These are phyloP conservation scores for Amylocystis lapponica DNA, from an alignment of 768 basidiomycete genomes.

Conservation along the genomic window DNA sequence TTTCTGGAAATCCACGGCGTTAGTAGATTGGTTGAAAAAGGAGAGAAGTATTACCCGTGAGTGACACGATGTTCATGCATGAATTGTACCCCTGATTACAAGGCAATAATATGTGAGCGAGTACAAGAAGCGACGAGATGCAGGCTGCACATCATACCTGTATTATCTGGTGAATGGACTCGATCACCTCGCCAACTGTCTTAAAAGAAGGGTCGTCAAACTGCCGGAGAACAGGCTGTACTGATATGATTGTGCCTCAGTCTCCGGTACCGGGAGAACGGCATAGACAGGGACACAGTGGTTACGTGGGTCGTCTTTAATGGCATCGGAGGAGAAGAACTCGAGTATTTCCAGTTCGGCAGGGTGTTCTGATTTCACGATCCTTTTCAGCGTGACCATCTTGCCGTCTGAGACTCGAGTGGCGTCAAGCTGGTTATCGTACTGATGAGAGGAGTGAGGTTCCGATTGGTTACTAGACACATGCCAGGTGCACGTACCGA, in stretches of 20 bases:
- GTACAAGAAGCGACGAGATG: background rate
- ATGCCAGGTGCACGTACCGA: background rate
- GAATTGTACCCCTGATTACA: slow-evolving; percentile 9
- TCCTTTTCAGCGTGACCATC: slow-evolving; percentile 3
- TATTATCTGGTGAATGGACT: background rate
- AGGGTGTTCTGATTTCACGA: background rate
- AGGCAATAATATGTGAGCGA: background rate
- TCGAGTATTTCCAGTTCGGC: slow-evolving; percentile 5
- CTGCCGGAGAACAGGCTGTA: slow-evolving; percentile 1
- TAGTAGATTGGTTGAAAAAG: too few species aligned
- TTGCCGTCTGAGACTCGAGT: background rate
- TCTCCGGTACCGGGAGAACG: slow-evolving; percentile 3
- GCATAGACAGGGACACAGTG: slow-evolving; percentile 13
- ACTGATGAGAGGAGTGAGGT: background rate
- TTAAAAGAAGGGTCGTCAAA: background rate
- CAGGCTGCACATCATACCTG: background rate
- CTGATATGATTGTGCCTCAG: slow-evolving; percentile 2
- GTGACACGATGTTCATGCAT: slow-evolving; percentile 10
- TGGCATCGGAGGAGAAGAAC: background rate
- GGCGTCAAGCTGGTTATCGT: slow-evolving; percentile 3
- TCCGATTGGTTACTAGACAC: background rate
- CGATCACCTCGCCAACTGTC: slow-evolving; percentile 1
- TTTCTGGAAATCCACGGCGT: background rate
- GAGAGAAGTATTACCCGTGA: slow-evolving; percentile 7
- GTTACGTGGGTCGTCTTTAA: slow-evolving; percentile 9